phyloP scores from a whole-genome alignment of 768 basidiomycete genomes.

The Tylopilus plumbeoviolaceoides region DNA sequence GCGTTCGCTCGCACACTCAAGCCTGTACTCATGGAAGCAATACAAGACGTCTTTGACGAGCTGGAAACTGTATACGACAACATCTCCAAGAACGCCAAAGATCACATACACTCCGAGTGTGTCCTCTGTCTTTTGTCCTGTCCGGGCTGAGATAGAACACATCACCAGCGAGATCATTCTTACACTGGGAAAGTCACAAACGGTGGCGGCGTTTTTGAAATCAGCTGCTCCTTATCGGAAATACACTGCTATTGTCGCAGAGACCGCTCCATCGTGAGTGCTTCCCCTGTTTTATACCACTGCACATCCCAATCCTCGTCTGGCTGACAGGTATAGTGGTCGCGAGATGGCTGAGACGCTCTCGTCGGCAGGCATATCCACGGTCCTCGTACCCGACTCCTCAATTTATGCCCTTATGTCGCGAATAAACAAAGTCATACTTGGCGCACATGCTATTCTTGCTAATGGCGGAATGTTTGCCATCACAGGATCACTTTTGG shows the following conservation, averaged over 20 bases:
- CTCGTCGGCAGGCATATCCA: slow-evolving; percentile 77
- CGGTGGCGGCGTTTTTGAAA: slow-evolving; percentile 91
- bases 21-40: slow-evolving; percentile 94
- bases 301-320: slow-evolving; percentile 3
- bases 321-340: slow-evolving; percentile 64
- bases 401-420: slow-evolving; percentile 96
- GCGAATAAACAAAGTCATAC: slow-evolving; percentile 92
- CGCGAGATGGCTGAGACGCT: slow-evolving; percentile 80
- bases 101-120: slow-evolving; percentile 98
- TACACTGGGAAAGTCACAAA: slow-evolving; percentile 90
- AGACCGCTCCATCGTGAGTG: slow-evolving; percentile 88
- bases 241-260: slow-evolving; percentile 94
- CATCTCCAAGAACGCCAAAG: slow-evolving; percentile 88
- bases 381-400: slow-evolving; percentile 96
- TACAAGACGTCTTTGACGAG: slow-evolving; percentile 94
- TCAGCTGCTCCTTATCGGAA: slow-evolving; percentile 85
- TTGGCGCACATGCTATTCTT: slow-evolving; percentile 93
- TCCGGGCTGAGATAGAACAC: not conserved
- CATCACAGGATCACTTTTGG: slow-evolving; percentile 78
- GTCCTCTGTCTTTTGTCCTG: slow-evolving; percentile 25
- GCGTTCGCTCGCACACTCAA: slow-evolving; percentile 76
- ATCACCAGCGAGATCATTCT: slow-evolving; percentile 82
- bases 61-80: slow-evolving; percentile 94
- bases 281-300: not conserved
- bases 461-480: slow-evolving; percentile 97